These are phyloP conservation scores for Leucosporidium creatinivorum DNA, from an alignment of 768 basidiomycete genomes.

Conservation along the genomic window DNA sequence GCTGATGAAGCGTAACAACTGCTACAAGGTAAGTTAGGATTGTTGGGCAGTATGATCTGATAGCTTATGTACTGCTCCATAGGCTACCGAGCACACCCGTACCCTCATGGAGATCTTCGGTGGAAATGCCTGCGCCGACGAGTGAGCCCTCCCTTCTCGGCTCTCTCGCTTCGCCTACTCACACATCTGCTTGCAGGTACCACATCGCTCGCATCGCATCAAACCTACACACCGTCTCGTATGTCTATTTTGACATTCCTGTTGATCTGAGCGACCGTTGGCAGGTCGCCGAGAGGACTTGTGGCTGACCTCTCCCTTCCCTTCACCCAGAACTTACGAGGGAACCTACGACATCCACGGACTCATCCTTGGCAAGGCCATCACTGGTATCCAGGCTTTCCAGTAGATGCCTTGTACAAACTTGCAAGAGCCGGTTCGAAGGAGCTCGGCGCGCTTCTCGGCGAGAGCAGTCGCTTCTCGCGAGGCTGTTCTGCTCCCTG, in stretches of 20 bases:
- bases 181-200: slow-evolving; percentile 39
- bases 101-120: slow-evolving; percentile 81
- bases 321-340: slow-evolving; percentile 38
- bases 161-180: not conserved
- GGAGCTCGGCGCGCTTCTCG: too few relatives aligned
- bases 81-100: slow-evolving; percentile 65
- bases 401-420: not conserved
- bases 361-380: slow-evolving; percentile 71
- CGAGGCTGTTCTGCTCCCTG: too few relatives aligned
- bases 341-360: slow-evolving; percentile 63
- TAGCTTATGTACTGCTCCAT: too few relatives aligned
- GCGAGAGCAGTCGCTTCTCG: too few relatives aligned
- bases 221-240: slow-evolving; percentile 86
- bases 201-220: slow-evolving; percentile 91
- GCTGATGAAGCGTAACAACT: slow-evolving; percentile 90
- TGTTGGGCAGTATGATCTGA: too few relatives aligned
- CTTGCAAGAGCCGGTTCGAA: too few relatives aligned
- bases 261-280: too few relatives aligned
- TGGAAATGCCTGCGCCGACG: slow-evolving; percentile 87
- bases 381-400: slow-evolving; percentile 84
- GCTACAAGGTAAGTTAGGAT: slow-evolving; percentile 57
- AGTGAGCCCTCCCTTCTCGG: slow-evolving; percentile 43
- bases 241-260: slow-evolving; percentile 48
- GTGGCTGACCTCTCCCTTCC: not conserved
- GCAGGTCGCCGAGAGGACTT: not conserved